Percentiles rank a stretch among this genome's conserved stretches.
phyloP scores from a whole-genome alignment of 2,329 filamentous ascomycete species.

The Zymoseptoria ardabiliae region DNA sequence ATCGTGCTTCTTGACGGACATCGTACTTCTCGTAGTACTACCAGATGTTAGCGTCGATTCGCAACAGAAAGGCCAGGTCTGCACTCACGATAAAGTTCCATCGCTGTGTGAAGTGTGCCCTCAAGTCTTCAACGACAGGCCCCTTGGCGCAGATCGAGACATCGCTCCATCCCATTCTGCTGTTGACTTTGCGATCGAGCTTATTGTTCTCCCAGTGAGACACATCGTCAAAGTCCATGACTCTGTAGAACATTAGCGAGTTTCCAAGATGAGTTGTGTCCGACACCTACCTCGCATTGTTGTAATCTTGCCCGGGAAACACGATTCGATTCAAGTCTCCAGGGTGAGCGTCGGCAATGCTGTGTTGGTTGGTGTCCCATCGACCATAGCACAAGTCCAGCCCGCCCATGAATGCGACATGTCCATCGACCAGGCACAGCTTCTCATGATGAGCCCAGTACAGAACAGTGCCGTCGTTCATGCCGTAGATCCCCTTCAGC shows the following conservation, averaged over 20 bases:
- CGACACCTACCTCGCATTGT: conserved; percentile 33
- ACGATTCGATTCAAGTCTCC: conserved; percentile 66
- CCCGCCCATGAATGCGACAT: conserved; percentile 81
- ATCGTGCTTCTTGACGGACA: conserved; percentile 46
- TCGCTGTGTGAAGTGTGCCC: conserved; percentile 71
- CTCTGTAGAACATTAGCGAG: conserved; percentile 56
- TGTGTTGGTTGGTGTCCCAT: conserved; percentile 78
- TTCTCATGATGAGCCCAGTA: conserved; percentile 97
- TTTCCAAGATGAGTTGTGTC: neutral
- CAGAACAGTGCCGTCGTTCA: conserved; percentile 70
- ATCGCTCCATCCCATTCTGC: conserved; percentile 90
- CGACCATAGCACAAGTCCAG: conserved; percentile 80
- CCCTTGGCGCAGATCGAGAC: conserved; percentile 70
- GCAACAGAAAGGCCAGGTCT: too few relatives aligned
- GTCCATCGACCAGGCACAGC: conserved; percentile 72
- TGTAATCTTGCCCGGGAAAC: conserved; percentile 88
- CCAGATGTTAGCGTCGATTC: too few relatives aligned
- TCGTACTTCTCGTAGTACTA: conserved; percentile 69
- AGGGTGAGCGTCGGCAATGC: conserved; percentile 77
- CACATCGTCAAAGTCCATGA: conserved; percentile 75
- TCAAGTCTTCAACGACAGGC: conserved; percentile 65
- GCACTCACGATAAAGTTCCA: conserved; percentile 70
- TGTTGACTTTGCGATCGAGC: conserved; percentile 61
- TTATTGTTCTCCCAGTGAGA: conserved; percentile 81
- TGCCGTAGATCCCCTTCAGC: conserved; percentile 72